These are phyloP conservation scores for Suillus paluster DNA, from an alignment of 768 basidiomycete species.

Conservation along the genomic window DNA sequence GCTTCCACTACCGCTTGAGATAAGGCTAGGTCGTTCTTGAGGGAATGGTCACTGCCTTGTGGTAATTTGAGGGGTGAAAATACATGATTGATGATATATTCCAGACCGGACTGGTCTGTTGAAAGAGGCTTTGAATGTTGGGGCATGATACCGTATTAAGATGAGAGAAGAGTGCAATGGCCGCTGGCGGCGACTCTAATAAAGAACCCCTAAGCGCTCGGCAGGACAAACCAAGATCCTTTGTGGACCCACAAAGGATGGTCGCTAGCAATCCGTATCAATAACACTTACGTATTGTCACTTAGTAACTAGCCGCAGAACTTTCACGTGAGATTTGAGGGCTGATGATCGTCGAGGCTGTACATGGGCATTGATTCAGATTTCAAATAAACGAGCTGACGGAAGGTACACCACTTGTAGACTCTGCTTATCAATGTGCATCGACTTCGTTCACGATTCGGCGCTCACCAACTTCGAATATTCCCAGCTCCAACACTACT, in stretches of 20 bases:
- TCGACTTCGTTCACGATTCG: no score
- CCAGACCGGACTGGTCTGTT: slow-evolving; percentile 3
- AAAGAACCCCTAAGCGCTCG: neutral
- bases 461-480: neutral
- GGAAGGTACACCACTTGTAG: neutral
- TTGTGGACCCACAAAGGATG: no score
- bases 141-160: neutral
- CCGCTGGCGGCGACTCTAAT: neutral
- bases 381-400: neutral
- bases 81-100: slow-evolving; percentile 46
- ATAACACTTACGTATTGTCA: no score
- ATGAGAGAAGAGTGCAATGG: neutral
- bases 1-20: slow-evolving; percentile 22
- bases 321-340: no score
- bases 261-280: no score
- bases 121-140: neutral
- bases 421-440: neutral
- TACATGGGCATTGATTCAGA: no score
- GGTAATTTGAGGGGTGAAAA: slow-evolving; percentile 50
- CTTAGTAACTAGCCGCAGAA: no score
- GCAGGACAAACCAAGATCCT: neutral
- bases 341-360: no score
- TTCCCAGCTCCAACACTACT: slow-evolving; percentile 81
- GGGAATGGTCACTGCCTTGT: slow-evolving; percentile 35
- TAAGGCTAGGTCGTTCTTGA: slow-evolving; percentile 31